A percentile compares a stretch with the other conserved stretches of the same genome.
These are phyloP conservation scores for Gnaphalium uliginosum DNA, from an alignment of 129 eudicot species.

Conservation along the genomic window DNA sequence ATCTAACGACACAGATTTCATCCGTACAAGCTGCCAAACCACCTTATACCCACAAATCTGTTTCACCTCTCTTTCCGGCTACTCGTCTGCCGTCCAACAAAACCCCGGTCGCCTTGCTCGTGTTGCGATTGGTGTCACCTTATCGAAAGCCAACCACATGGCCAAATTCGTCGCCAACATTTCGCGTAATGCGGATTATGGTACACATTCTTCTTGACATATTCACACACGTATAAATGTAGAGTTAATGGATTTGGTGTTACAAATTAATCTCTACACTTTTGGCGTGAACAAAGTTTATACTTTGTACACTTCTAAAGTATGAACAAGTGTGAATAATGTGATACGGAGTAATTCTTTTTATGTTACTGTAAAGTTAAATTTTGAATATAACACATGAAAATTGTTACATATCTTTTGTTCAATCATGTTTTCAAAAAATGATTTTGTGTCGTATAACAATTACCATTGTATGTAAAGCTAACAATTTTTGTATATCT, in stretches of 20 bases:
- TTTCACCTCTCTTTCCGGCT: constrained; percentile 64
- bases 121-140: constrained; percentile 64
- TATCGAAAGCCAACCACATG: constrained; percentile 51
- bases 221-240: not conserved
- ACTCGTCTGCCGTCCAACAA: constrained; percentile 52
- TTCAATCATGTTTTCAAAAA: too few species aligned
- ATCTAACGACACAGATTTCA: constrained; percentile 52
- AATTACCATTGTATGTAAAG: too few species aligned
- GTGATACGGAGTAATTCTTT: too few species aligned
- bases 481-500: too few species aligned
- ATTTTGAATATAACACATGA: too few species aligned
- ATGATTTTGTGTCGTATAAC: too few species aligned
- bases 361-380: too few species aligned
- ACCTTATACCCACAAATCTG: constrained; percentile 78
- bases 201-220: not conserved
- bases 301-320: too few species aligned
- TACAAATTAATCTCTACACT: not conserved
- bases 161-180: constrained; percentile 51
- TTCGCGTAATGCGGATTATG: constrained; percentile 48
- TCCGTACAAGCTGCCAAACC: constrained; percentile 64
- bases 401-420: too few species aligned
- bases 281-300: not conserved
- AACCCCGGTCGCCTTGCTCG: constrained; percentile 78
- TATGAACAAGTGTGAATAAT: too few species aligned
- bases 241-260: not conserved